phyloP scores from a whole-genome alignment of 257 asterid species.

The Solanum sejunctum region DNA sequence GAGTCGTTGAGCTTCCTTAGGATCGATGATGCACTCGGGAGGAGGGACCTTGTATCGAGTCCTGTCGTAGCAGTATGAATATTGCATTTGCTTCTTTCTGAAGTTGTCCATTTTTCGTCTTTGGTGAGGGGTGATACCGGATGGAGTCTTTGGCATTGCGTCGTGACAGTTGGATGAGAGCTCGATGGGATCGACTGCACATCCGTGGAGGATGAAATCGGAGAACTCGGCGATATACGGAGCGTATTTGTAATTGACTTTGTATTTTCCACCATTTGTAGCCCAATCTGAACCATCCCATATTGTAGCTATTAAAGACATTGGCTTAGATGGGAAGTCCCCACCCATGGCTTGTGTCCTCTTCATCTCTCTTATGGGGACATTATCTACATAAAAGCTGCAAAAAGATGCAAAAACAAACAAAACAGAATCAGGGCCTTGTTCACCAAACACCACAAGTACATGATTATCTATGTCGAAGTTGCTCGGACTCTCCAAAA shows the following conservation, averaged over 20 bases:
- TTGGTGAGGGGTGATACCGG: constrained; percentile 25
- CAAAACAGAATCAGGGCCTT: constrained; percentile 1
- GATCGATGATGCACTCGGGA: constrained; percentile 38
- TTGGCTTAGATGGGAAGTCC: constrained; percentile 79
- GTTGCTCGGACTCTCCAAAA: background rate
- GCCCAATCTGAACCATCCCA: constrained; percentile 97
- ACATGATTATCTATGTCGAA: no score
- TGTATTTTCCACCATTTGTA: constrained; percentile 67
- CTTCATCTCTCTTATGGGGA: constrained; percentile 68
- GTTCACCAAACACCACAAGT: background rate
- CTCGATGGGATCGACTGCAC: constrained; percentile 53
- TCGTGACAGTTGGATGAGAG: constrained; percentile 31
- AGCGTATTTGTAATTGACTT: constrained; percentile 61
- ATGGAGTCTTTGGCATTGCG: background rate
- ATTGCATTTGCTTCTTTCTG: constrained; percentile 54
- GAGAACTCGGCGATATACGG: constrained; percentile 60
- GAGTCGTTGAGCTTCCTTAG: constrained; percentile 55
- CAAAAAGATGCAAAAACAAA: constrained; percentile 55
- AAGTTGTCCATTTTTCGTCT: constrained; percentile 41
- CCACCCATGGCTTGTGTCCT: constrained; percentile 66
- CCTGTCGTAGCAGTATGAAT: constrained; percentile 68
- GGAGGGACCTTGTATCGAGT: constrained; percentile 46
- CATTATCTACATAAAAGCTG: constrained; percentile 73
- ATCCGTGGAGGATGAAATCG: constrained; percentile 64
- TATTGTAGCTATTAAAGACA: constrained; percentile 75